Conservation (phyloP, 2,329 filamentous ascomycete genomes). For the Didymellaceae sp. region DNA sequence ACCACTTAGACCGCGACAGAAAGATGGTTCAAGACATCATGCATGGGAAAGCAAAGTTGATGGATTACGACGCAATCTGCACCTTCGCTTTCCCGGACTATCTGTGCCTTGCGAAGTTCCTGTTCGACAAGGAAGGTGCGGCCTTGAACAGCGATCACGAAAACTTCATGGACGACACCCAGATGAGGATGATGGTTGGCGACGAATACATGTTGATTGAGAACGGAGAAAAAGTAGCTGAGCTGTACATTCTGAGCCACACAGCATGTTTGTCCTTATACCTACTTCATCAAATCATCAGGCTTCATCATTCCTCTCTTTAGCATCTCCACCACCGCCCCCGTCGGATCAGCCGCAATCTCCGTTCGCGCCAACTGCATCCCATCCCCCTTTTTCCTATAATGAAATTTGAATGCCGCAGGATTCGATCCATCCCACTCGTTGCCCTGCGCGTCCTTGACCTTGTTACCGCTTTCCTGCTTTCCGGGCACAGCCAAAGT, state of each 20-base stretch:
- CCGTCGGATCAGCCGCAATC: slow-evolving; percentile 17
- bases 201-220: slow-evolving; percentile 53
- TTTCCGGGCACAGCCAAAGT: slow-evolving; percentile 14
- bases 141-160: slow-evolving; percentile 46
- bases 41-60: no score
- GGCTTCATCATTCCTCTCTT: slow-evolving; percentile 25
- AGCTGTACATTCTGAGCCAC: no score
- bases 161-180: slow-evolving; percentile 50
- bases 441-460: slow-evolving; percentile 11
- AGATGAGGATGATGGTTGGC: slow-evolving; percentile 56
- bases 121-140: slow-evolving; percentile 55
- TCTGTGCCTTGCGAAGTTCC: slow-evolving; percentile 53
- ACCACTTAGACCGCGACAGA: no score
- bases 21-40: no score
- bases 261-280: no score
- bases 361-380: slow-evolving; percentile 11
- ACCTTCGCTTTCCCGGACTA: slow-evolving; percentile 57
- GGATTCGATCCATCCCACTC: slow-evolving; percentile 21
- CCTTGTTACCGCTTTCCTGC: slow-evolving; percentile 4
- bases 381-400: slow-evolving; percentile 6
- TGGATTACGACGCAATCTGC: no score
- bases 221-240: slow-evolving; percentile 41
- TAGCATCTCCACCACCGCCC: slow-evolving; percentile 17
- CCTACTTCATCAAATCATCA: slow-evolving; percentile 22
- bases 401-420: slow-evolving; percentile 17